Evolutionary conservation across 345 rosid genomes (phyloP), one percentile per base, ranked within the genome.

Genomic region (Populus davidiana): DNA sequence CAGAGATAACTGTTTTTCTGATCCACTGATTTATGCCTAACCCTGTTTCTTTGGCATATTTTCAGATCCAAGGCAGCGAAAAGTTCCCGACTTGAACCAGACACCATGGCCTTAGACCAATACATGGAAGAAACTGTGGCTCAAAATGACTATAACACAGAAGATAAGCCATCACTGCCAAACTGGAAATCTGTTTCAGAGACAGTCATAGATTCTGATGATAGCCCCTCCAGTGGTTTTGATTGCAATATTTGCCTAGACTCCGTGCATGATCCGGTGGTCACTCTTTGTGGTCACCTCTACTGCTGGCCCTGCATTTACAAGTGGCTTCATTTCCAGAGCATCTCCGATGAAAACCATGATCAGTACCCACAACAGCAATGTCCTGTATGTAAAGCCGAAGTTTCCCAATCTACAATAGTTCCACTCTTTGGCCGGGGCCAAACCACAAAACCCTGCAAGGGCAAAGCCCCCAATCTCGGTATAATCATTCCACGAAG

Each of bases 251-350:
- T 95, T 56, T 93, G 99, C 84, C 78, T 96, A 39, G 94, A 96
- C 43, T 67, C 87, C 0, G 99, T 90, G 44, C 91, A 85, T 67
- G 98, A 96, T 21, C 98, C 99, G 0, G 97, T 96, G 63, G 96
- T 93, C 2, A 96, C 98, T 0, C 91, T 89, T 71, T 96, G 98
- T 1, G 99, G 99, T 69, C 99, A 96, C 77, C 91, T 96, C 71
- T 96, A 85, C 79, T 96, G 99, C 78, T 96, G 98, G 98, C 97
- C 97, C 13, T 96, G 99, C 73, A 89, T 93, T 44, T 92, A 96
- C 90, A 90, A 82, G 79, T 95, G 99, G 99, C 94, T 93, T 75
- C 77, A 91, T 84, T 80, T 82, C 35, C 89, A 83, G 54, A 79
- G 75, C 68, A 64, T 74, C 33, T 80, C 88, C 2, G 10, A 81